A percentile compares a stretch with the other conserved stretches of the same genome.
phyloP scores from a whole-genome alignment of 305 asterid species.

The Fraxinus ornus region DNA sequence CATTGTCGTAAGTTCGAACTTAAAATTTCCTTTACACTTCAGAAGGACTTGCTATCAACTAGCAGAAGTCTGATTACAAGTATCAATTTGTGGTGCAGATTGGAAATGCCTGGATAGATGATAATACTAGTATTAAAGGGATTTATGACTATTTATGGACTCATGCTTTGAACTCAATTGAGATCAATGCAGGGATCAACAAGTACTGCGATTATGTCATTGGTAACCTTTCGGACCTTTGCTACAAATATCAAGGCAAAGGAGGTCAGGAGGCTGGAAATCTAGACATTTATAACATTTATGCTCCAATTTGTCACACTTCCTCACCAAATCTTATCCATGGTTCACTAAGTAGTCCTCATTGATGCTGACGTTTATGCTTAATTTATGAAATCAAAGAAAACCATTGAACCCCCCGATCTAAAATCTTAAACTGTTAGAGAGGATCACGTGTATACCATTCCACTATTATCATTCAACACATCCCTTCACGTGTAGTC shows the following conservation, averaged over 20 bases:
- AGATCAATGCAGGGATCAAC: slow-evolving; percentile 22
- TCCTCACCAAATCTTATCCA: slow-evolving; percentile 16
- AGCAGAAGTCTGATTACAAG: background rate
- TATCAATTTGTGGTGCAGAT: slow-evolving; percentile 23
- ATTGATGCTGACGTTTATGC: slow-evolving; percentile 6
- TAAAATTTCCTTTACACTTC: background rate
- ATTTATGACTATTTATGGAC: slow-evolving; percentile 31
- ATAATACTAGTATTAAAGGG: slow-evolving; percentile 10
- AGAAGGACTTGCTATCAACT: background rate
- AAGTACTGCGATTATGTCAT: slow-evolving; percentile 22
- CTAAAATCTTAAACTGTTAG: background rate
- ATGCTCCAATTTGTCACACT: slow-evolving; percentile 31
- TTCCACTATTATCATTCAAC: background rate
- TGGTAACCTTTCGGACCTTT: background rate
- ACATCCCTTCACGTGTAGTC: background rate
- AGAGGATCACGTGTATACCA: background rate
- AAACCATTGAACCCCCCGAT: background rate
- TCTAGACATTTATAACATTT: slow-evolving; percentile 28
- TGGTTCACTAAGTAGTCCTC: slow-evolving; percentile 32
- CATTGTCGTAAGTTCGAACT: slow-evolving; percentile 37
- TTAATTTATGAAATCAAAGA: slow-evolving; percentile 1
- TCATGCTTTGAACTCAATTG: slow-evolving; percentile 44
- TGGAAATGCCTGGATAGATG: slow-evolving; percentile 39
- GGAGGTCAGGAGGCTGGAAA: slow-evolving; percentile 12
- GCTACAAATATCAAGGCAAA: background rate